Evolutionary conservation across 495 filamentous ascomycete genomes (phyloP), one percentile per base, ranked within the genome.

Genomic region (Lophium mytilinum): DNA sequence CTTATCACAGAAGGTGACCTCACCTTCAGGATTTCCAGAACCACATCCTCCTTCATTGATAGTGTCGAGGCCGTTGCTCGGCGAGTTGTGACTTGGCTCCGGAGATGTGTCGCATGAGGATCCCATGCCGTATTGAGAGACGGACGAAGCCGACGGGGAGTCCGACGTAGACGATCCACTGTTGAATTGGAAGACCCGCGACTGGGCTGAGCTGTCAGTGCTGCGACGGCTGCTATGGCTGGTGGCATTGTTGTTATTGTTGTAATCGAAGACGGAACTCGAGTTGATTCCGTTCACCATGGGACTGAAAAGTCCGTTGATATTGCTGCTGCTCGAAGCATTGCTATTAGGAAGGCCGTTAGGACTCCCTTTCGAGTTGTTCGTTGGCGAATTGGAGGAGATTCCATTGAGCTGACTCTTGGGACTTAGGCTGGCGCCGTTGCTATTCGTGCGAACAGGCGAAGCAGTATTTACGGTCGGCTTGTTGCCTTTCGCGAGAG

Each of bases 31-130:
- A 69, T 73, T 60, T 53, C 70, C 66, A 66, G 70, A 59, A 65
- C 67, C 59, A 61, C 67, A 51, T 61, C 68, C 62, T 58, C 72
- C 57, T 52, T 86, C 82, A 58, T 81, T 63, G n/a, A 80, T 71
- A 68, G 87, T 88, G 50, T 78, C 76, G 49, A 80, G 74, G 8
- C 48, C 41, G 33, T 77, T 82, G 6, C 53, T 53, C 8, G 80
- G 81, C 41, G 80, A 82, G 58, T 81, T 79, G 30, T 76, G 68
- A 40, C 75, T 80, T 12, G 85, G 83, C 61, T 88, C 85, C 2
- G 85, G 85, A 14, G 83, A 86, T n/a, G 85, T 89, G 18, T 89
- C 90, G 64, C 81, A 90, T 5, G 93, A 98, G n/a, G 90, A 95
- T 60, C 80, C 66, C 71, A 74, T 56, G 75, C 88, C 73, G 72